These are phyloP conservation scores for Kwoniella botswanensis DNA, from an alignment of 768 basidiomycete genomes.

Conservation along the genomic window DNA sequence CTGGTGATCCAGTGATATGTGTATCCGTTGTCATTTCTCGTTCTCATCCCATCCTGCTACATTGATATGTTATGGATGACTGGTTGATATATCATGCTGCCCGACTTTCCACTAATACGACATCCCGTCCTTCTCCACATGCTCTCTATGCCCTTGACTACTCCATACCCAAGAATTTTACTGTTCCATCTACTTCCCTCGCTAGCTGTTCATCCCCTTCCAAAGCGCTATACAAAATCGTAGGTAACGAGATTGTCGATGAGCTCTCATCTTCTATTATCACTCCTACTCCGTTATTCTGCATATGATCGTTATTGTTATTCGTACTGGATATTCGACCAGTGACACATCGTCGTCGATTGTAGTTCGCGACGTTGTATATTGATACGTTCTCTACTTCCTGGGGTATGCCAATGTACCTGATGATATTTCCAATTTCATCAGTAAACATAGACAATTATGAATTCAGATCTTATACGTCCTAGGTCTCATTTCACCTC, in stretches of 20 bases:
- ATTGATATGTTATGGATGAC: too few species aligned
- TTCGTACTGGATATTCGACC: not conserved
- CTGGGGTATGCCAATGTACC: conserved; percentile 6
- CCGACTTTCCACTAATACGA: not conserved
- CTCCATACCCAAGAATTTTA: not conserved
- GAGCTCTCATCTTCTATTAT: not conserved
- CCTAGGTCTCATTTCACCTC: too few species aligned
- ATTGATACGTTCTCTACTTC: conserved; percentile 1
- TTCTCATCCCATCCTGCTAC: too few species aligned
- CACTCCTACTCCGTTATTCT: not conserved
- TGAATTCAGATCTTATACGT: too few species aligned
- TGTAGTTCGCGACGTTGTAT: not conserved
- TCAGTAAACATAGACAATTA: not conserved
- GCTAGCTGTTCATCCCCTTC: conserved; percentile 8
- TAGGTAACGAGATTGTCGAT: not conserved
- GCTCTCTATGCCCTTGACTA: not conserved
- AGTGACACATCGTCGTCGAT: conserved; percentile 3
- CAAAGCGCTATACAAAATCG: not conserved
- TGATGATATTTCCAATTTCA: not conserved
- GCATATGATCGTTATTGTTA: too few species aligned
- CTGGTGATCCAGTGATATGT: too few species aligned
- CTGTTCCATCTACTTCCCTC: not conserved
- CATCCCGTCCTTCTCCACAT: not conserved
- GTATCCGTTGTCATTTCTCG: too few species aligned
- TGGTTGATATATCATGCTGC: too few species aligned